phyloP scores from a whole-genome alignment of 495 filamentous ascomycete genomes.

The Penicillium roqueforti region DNA sequence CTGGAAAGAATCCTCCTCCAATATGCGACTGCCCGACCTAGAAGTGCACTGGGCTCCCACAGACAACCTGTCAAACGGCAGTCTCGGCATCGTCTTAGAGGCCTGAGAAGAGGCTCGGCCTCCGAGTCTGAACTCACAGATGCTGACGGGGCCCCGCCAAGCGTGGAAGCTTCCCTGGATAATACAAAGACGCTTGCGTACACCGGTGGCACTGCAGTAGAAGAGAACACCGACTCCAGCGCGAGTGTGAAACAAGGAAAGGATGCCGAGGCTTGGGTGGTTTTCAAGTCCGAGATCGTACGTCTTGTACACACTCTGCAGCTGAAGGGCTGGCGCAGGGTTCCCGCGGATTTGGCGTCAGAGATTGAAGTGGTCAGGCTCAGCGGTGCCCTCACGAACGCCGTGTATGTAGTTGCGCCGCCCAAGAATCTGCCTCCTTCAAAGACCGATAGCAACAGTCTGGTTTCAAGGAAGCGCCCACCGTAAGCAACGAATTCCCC shows the following conservation, averaged over 20 bases:
- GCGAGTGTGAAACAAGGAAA: constrained; percentile 46
- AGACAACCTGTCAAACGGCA: constrained; percentile 33
- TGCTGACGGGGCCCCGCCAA: constrained; percentile 64
- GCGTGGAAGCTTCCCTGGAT: constrained; percentile 75
- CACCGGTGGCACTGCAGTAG: constrained; percentile 52
- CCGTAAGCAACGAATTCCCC: constrained; percentile 38
- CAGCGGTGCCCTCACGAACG: constrained; percentile 92
- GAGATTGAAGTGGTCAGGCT: constrained; percentile 80
- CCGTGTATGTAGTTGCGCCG: constrained; percentile 88
- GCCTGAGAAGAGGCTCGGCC: constrained; percentile 42
- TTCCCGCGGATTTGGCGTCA: constrained; percentile 64
- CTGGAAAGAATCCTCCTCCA: constrained; percentile 65
- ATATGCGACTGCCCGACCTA: constrained; percentile 36
- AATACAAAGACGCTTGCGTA: constrained; percentile 85
- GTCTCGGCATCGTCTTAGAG: constrained; percentile 31
- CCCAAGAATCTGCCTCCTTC: constrained; percentile 52
- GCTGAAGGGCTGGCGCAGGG: constrained; percentile 83
- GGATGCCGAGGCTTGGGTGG: constrained; percentile 67
- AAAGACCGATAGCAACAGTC: constrained; percentile 33
- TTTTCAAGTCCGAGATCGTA: constrained; percentile 88
- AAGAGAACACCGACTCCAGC: constrained; percentile 35
- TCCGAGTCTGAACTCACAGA: constrained; percentile 82
- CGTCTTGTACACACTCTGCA: constrained; percentile 82
- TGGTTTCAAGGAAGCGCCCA: constrained; percentile 48
- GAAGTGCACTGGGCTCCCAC: constrained; percentile 25